Evolutionary conservation across 23 red algal genomes (phyloP), one percentile per base, ranked within the genome.

Genomic region (Gracilaria gracilis): DNA sequence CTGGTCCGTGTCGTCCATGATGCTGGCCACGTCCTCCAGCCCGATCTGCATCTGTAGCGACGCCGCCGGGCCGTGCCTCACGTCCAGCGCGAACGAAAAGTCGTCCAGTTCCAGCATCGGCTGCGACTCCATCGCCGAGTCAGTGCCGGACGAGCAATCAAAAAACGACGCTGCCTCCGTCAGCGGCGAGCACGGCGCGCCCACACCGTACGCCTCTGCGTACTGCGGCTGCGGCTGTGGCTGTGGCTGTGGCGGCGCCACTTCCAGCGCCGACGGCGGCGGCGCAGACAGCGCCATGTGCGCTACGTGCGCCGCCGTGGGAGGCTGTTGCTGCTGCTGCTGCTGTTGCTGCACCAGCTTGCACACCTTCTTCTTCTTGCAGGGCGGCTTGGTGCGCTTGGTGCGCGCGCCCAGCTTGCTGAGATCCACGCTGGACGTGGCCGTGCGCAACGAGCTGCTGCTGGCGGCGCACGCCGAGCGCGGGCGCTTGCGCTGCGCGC

Each of bases 1-100:
- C 38, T 77, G 72, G 16, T 77, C 72, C 7, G 72, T 51, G 25
- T 77, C 72, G 72, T 77, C 72, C 72, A 77, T 77, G 72, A 77
- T 77, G 25, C 72, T 77, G 14, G 34, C 72, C 21, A 77, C 72
- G 20, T 77, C 72, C 46, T 77, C 72, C 38, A 77, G 72, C 5
- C 72, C 72, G 9, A 77, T 77, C 8, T 50, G 31, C 72, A 77
- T 48, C 39, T 77, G 72, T 42, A 77, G 15, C 40, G 40, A n/a
- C 42, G 72, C 9, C 46, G 40, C 72, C 0, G 50, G 40, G 0
- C 42, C 21, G 15, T 77, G 72, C 46, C 42, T 46, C 72, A 77
- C 72, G 20, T 77, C 72, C 72, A 77, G 32, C 38, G 72, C 50
- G 72, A 77, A 51, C 19, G 72, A 77, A 48, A 77, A 77, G 40